Base-by-base conservation (phyloP, 148 eudicot genomes). In the Rhododendron molle region DNA sequence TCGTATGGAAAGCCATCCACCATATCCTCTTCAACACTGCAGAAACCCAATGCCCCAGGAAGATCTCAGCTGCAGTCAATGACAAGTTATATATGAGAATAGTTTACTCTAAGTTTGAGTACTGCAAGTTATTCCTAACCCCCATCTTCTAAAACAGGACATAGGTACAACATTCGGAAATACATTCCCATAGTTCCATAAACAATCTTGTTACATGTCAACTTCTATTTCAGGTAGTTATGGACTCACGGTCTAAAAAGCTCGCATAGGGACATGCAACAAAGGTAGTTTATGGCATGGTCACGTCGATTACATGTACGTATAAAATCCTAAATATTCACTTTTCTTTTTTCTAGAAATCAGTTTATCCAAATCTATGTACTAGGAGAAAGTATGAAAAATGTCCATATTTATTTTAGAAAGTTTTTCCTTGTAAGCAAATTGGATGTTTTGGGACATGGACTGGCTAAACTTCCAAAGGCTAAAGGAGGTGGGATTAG, bases 11-110 rank as follows among this genome's bases (percentile, higher is more conserved):
- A 97, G 86, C 95, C 96, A 88, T 92, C 99, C 78, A 97, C 95
- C 99, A 97, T 97, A 87, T 97, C 98, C 94, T 97, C 99, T 97
- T 97, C 99, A 92, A 97, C 99, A 92, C 99, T 97, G 99, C 99
- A 93, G 95, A 95, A 96, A 96, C 83, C 95, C 96, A 96, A 95
- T 94, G 95, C 96, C 98, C 96, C 94, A 96, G 90, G 98, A 96
- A 96, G 96, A 96, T 96, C 99, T 96, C 99, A 96, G 99, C 99
- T 97, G 99, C 96, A 97, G 98, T 95, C 96, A 95, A 93, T 95
- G 86, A 94, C 89, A 93, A 91, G 91, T 90, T 88, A 88, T 92
- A 97, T 93, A 97, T 95, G 95, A 97, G 98, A 93, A 86, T 76
- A 76, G 85, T 77, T 88, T 90, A 87, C 81, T 88, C 73, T 93